Percentiles rank a stretch among this genome's conserved stretches.
phyloP scores from a whole-genome alignment of 768 basidiomycete genomes.

The Clathrus columnatus region DNA sequence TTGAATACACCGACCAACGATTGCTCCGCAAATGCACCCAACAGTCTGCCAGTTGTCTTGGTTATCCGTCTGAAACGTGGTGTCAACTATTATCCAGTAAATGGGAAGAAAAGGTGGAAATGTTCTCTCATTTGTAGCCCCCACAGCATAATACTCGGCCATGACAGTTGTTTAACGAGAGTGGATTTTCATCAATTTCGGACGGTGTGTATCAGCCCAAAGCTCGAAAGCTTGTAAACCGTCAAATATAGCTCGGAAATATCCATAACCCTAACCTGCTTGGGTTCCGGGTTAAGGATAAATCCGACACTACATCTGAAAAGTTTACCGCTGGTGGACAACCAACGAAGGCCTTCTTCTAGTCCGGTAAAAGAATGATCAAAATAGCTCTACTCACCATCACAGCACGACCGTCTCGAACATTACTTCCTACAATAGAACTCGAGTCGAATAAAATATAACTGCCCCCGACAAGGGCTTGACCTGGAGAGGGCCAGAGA shows the following conservation, averaged over 20 bases:
- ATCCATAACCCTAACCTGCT: constrained; percentile 37
- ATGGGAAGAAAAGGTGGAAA: constrained; percentile 19
- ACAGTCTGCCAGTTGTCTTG: constrained; percentile 50
- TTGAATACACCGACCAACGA: constrained; percentile 63
- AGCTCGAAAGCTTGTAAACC: constrained; percentile 28
- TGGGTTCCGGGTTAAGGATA: constrained; percentile 41
- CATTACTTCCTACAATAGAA: constrained; percentile 43
- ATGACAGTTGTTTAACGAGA: constrained; percentile 78
- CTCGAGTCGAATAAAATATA: constrained; percentile 73
- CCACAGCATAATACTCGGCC: constrained; percentile 57
- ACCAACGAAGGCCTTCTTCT: constrained; percentile 90
- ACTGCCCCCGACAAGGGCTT: constrained; percentile 83
- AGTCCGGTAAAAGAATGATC: constrained; percentile 41
- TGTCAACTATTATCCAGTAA: constrained; percentile 16
- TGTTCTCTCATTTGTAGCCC: constrained; percentile 92
- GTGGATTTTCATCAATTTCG: constrained; percentile 46
- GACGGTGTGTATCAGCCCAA: constrained; percentile 95
- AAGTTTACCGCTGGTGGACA: constrained; percentile 51
- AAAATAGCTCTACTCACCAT: constrained; percentile 46
- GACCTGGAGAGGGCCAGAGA: constrained; percentile 67
- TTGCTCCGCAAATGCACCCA: constrained; percentile 77
- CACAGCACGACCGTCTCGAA: constrained; percentile 25
- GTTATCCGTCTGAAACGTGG: constrained; percentile 30
- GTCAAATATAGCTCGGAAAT: constrained; percentile 20
- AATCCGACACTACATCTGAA: constrained; percentile 16